Percentiles rank a stretch among this genome's conserved stretches.
phyloP scores from a whole-genome alignment of 805 yeast species.

The Kuraishia borneana region DNA sequence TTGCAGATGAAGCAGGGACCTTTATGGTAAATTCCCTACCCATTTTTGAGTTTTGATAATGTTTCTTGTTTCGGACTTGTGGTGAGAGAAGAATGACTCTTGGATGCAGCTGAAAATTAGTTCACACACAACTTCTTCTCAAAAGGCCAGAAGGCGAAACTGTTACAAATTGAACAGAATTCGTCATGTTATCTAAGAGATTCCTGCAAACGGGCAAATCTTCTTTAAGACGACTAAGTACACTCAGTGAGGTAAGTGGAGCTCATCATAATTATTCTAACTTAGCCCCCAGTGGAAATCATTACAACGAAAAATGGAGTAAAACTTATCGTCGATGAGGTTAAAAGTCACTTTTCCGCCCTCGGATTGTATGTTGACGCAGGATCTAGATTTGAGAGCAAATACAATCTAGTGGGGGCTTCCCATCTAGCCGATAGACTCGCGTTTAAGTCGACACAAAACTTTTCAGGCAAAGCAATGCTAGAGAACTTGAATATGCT shows the following conservation, averaged over 20 bases:
- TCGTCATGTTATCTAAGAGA: no score
- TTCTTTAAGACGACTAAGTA: no score
- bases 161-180: no score
- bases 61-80: not conserved
- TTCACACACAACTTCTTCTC: no score
- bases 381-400: constrained; percentile 76
- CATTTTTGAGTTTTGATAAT: constrained; percentile 15
- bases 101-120: no score
- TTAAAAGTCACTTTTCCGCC: constrained; percentile 87
- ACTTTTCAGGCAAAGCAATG: constrained; percentile 55
- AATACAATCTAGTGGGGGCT: constrained; percentile 47
- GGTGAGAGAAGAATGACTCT: not conserved
- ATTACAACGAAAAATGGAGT: constrained; percentile 60
- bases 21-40: constrained; percentile 45
- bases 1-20: constrained; percentile 96
- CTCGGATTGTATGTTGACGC: constrained; percentile 83
- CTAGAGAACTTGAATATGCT: constrained; percentile 61
- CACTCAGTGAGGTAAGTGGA: no score
- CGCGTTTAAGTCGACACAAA: constrained; percentile 66
- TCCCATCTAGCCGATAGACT: constrained; percentile 80
- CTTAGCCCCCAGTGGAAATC: constrained; percentile 9
- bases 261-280: no score
- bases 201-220: no score
- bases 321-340: constrained; percentile 70
- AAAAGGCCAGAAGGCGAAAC: no score